Evolutionary conservation across 768 basidiomycete species (phyloP).

Genomic region (Leccinum pellstonianum): DNA sequence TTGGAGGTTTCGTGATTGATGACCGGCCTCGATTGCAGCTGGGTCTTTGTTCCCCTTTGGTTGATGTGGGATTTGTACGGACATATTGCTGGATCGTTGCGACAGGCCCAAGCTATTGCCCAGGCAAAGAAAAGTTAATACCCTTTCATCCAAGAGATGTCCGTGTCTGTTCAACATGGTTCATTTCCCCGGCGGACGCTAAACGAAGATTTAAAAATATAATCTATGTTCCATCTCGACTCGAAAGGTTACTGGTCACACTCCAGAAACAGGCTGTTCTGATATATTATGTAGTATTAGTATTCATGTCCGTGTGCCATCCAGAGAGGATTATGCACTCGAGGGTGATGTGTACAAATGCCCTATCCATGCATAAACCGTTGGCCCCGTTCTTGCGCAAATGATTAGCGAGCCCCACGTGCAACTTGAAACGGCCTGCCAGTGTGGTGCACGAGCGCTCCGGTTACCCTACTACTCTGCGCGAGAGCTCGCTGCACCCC

Average conservation of each 20-base stretch:
- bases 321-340: not conserved
- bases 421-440: too few species aligned
- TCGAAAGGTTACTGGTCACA: not conserved
- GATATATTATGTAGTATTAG: not conserved
- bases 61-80: slow-evolving; percentile 78
- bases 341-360: not conserved
- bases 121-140: slow-evolving; percentile 39
- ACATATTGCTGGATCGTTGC: slow-evolving; percentile 63
- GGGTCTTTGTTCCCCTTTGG: slow-evolving; percentile 75
- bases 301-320: not conserved
- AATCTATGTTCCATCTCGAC: not conserved
- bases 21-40: slow-evolving; percentile 43
- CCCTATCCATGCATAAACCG: too few species aligned
- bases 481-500: too few species aligned
- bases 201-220: not conserved
- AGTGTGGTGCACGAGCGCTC: too few species aligned
- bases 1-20: not conserved
- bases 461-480: too few species aligned
- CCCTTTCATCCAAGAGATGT: not conserved
- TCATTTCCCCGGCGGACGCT: not conserved
- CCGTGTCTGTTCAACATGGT: not conserved
- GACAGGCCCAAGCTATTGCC: slow-evolving; percentile 34
- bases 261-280: not conserved
- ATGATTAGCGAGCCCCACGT: too few species aligned
- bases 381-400: too few species aligned